A percentile compares a stretch with the other conserved stretches of the same genome.
Conservation (phyloP, 371 early-diverging fungal species). For the Syncephalastrum monosporum region DNA sequence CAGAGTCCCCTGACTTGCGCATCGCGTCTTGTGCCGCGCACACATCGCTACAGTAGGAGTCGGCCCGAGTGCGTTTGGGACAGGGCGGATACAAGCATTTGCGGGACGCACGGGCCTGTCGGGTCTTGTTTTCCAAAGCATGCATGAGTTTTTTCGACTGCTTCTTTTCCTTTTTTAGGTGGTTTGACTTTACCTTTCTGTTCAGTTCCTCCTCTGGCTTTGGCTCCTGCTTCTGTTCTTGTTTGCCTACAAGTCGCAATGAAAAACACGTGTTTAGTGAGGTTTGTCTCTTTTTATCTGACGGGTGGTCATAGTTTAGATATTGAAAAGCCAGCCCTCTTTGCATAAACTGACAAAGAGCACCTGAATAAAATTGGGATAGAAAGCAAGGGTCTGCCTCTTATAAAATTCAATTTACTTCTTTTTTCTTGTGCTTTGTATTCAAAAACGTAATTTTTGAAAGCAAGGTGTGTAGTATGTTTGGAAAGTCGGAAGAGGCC, state of each 20-base stretch:
- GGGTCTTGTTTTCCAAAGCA: conserved; percentile 2
- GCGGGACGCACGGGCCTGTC: conserved; percentile 11
- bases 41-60: conserved; percentile 48
- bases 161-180: too few relatives aligned
- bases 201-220: not conserved
- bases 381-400: too few relatives aligned
- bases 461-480: not conserved
- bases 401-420: not conserved
- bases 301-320: conserved; percentile 14
- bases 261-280: not conserved
- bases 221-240: not conserved
- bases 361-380: too few relatives aligned
- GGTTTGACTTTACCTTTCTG: not conserved
- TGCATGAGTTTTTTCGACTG: not conserved
- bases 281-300: conserved; percentile 11
- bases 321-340: not conserved
- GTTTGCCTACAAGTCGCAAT: conserved; percentile 1
- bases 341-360: conserved; percentile 1
- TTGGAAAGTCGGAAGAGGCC: too few relatives aligned
- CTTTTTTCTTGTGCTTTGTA: conserved; percentile 3
- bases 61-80: conserved; percentile 33
- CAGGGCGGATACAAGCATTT: conserved; percentile 36
- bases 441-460: not conserved
- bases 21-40: conserved; percentile 29
- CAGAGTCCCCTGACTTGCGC: conserved; percentile 15